Base-by-base conservation (phyloP, 805 yeast species). In the Suhomyces pyralidae region DNA sequence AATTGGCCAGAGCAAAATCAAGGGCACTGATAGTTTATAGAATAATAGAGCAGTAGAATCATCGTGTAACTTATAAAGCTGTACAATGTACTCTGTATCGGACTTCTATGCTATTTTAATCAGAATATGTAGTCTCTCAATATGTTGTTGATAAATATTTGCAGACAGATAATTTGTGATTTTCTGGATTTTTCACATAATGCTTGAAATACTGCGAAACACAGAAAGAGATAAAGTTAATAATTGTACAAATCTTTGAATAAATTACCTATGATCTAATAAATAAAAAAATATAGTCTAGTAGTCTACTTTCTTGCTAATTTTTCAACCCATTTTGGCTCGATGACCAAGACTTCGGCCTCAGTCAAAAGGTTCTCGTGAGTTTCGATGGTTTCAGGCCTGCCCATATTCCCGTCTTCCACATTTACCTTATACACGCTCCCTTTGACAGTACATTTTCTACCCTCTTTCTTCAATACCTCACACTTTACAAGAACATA, bases 1-100 rank as follows among this genome's bases (percentile, higher is more conserved):
- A 56, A 77, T 83, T 3, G 93, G 93, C 1, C 81, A 86, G 44
- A 86, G 92, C 3, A 86, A 83, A 59, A 75, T 81, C 40, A 86
- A 84, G 61, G 98, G 98, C 0, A 87, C 92, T 0, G 94, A 86
- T 60, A 47, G 17, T 30, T 44, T 44, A 36, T 49, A 34, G 46
- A 38, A 20, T 32, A n/a, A 32, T 32, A 32, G 14, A 32, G 32
- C 32, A 28, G n/a, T 5, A 28, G 5, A 28, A 28, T 28, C 6
- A 12, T 12, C n/a, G 30, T 5, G 14, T n/a, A 28, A 12, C 6
- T 0, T 5, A 28, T 28, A 3, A 1, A 4, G 32, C 7, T 28
- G n/a, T 10, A 4, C 22, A 28, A 5, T 1, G 1, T 28, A 12
- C n/a, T 28, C 12, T 12, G n/a, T 12, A 12, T 12, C 14, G n/a